Percentiles rank a stretch among this genome's conserved stretches.
phyloP scores from a whole-genome alignment of 176 grass and related monocot genomes.

The Eragrostis curvula region DNA sequence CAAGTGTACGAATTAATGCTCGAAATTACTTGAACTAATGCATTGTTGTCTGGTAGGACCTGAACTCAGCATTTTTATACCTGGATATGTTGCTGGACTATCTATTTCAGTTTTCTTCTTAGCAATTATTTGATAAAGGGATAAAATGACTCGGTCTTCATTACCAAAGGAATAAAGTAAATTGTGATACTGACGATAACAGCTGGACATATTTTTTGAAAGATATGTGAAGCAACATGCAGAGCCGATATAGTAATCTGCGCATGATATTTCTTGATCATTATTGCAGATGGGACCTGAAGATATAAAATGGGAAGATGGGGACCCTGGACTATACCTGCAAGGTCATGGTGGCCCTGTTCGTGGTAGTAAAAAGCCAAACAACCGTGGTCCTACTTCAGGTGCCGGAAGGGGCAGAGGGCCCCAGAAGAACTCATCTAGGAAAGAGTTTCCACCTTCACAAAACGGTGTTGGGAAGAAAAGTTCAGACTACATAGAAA shows the following conservation, averaged over 20 bases:
- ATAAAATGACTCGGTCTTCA: background rate
- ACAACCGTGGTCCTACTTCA: constrained; percentile 42
- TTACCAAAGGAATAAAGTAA: background rate
- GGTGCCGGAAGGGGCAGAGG: constrained; percentile 57
- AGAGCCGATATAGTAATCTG: background rate
- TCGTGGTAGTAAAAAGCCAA: constrained; percentile 56
- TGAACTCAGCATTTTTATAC: background rate
- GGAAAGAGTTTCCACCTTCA: constrained; percentile 44
- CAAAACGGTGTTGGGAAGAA: constrained; percentile 70
- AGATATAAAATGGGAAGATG: constrained; percentile 73
- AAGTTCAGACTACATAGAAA: constrained; percentile 40
- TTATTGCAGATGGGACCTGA: constrained; percentile 63
- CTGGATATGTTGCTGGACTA: constrained; percentile 30
- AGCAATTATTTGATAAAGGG: background rate
- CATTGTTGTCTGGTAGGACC: background rate
- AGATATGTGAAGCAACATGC: constrained; percentile 1
- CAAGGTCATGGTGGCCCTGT: constrained; percentile 20
- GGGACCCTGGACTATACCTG: constrained; percentile 50
- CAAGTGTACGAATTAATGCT: background rate
- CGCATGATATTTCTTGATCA: background rate
- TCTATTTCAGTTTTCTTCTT: background rate
- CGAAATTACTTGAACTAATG: background rate
- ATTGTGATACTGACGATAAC: background rate
- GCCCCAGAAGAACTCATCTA: constrained; percentile 47
- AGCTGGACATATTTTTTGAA: background rate